These are phyloP conservation scores for Physaria fendleri DNA, from an alignment of 345 rosid genomes.

Conservation along the genomic window DNA sequence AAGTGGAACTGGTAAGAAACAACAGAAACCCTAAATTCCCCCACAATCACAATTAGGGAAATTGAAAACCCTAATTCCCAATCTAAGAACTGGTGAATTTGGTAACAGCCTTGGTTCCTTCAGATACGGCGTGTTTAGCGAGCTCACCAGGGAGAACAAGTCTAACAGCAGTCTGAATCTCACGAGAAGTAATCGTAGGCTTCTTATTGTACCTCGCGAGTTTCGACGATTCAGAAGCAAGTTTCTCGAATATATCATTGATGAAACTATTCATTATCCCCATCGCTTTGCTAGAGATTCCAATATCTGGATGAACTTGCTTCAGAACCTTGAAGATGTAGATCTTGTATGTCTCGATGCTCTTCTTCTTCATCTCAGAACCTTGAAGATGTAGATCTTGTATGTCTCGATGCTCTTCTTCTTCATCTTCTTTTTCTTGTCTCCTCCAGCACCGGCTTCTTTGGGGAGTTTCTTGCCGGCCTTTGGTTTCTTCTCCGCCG, in stretches of 20 bases:
- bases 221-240: slow-evolving; percentile 35
- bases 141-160: slow-evolving; percentile 17
- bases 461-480: slow-evolving; percentile 47
- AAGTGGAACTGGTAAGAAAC: too few relatives aligned
- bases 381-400: too few relatives aligned
- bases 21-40: too few relatives aligned
- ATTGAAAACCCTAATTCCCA: slow-evolving; percentile 24
- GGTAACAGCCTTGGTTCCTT: slow-evolving; percentile 33
- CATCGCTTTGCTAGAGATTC: slow-evolving; percentile 25
- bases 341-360: slow-evolving; percentile 43
- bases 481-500: slow-evolving; percentile 51
- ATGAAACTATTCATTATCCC: slow-evolving; percentile 29
- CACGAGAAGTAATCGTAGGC: slow-evolving; percentile 43
- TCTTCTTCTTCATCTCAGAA: slow-evolving; percentile 48
- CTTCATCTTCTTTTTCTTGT: slow-evolving; percentile 49
- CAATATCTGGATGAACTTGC: slow-evolving; percentile 50
- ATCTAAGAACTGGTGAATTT: too few relatives aligned
- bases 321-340: slow-evolving; percentile 53
- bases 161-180: slow-evolving; percentile 31
- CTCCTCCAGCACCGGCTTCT: slow-evolving; percentile 33
- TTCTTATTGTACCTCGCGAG: slow-evolving; percentile 47
- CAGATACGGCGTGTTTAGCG: slow-evolving; percentile 16
- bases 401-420: too few relatives aligned
- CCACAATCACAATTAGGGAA: too few relatives aligned
- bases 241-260: slow-evolving; percentile 40